Percentiles rank a stretch among this genome's conserved stretches.
phyloP scores from a whole-genome alignment of 352 stramenopile genomes.

The Pythium graminicola region DNA sequence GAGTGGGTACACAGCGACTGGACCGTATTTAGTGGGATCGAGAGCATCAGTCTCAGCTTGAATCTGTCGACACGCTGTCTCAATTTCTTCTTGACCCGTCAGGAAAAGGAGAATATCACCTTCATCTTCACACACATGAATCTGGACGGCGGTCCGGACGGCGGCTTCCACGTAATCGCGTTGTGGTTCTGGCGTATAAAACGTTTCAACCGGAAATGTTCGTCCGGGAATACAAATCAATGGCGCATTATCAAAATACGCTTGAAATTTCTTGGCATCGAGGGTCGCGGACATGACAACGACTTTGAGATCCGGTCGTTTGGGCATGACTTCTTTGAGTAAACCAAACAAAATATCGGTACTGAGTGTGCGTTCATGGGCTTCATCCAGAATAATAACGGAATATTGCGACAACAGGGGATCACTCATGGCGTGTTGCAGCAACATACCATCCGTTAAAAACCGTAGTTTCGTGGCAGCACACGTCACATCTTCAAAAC shows the following conservation, averaged over 20 bases:
- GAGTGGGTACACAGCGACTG: conserved; percentile 97
- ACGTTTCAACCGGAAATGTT: conserved; percentile 81
- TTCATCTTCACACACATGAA: conserved; percentile 95
- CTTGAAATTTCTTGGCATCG: conserved; percentile 95
- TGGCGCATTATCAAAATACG: conserved; percentile 96
- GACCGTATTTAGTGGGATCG: conserved; percentile 96
- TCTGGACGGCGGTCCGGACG: conserved; percentile 97
- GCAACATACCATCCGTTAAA: conserved; percentile 89
- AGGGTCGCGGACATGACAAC: conserved; percentile 95
- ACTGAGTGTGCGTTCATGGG: conserved; percentile 92
- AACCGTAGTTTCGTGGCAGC: conserved; percentile 98
- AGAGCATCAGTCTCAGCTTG: too few relatives aligned
- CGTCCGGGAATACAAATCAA: conserved; percentile 96
- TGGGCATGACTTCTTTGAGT: conserved; percentile 85
- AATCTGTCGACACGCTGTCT: conserved; percentile 94
- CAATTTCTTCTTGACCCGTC: conserved; percentile 99
- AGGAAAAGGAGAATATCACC: conserved; percentile 99
- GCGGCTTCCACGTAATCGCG: conserved; percentile 98
- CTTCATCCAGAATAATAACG: conserved; percentile 93
- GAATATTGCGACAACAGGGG: conserved; percentile 83
- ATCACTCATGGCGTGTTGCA: conserved; percentile 92
- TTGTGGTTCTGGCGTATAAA: conserved; percentile 89
- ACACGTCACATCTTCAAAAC: conserved; percentile 92
- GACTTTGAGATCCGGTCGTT: conserved; percentile 87
- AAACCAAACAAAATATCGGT: conserved; percentile 94